These are phyloP conservation scores for Fusarium gaditjirri DNA, from an alignment of 2,329 filamentous ascomycete genomes.

Conservation along the genomic window DNA sequence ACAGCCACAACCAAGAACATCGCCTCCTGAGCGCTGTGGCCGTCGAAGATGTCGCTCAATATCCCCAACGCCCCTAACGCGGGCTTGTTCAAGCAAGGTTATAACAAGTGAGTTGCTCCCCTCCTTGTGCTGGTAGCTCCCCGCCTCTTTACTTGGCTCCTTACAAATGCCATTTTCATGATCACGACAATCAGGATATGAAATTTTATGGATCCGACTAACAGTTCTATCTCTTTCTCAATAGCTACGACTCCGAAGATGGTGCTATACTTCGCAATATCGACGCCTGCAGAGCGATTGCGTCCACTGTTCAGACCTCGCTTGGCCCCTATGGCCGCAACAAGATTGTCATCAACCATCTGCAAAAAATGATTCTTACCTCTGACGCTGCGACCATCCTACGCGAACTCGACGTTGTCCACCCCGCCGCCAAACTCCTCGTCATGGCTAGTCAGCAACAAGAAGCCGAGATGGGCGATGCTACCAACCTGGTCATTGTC, in stretches of 20 bases:
- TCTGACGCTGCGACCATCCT: constrained; percentile 98
- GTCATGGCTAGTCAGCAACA: constrained; percentile 99
- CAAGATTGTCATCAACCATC: constrained; percentile 99
- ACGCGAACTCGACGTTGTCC: constrained; percentile 96
- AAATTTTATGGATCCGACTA: neutral
- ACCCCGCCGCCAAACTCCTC: constrained; percentile 95
- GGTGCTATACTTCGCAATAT: constrained; percentile 98
- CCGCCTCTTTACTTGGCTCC: constrained; percentile 41
- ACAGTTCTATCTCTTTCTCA: neutral
- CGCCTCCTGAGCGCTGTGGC: constrained; percentile 32
- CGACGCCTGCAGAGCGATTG: constrained; percentile 95
- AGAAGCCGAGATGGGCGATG: constrained; percentile 98
- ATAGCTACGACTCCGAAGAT: constrained; percentile 98
- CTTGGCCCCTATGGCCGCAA: constrained; percentile 97
- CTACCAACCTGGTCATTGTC: constrained; percentile 96
- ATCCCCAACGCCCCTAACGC: constrained; percentile 94
- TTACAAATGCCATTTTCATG: constrained; percentile 4
- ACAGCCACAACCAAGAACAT: constrained; percentile 30
- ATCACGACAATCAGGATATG: neutral
- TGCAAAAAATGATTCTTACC: constrained; percentile 99
- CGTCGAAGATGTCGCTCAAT: constrained; percentile 84
- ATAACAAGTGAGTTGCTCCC: constrained; percentile 80
- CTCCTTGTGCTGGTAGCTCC: constrained; percentile 40
- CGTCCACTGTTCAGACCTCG: constrained; percentile 95
- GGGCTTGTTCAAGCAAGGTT: constrained; percentile 94